Base-by-base conservation (phyloP, 2,329 filamentous ascomycete species). In the Aspergillus felis region DNA sequence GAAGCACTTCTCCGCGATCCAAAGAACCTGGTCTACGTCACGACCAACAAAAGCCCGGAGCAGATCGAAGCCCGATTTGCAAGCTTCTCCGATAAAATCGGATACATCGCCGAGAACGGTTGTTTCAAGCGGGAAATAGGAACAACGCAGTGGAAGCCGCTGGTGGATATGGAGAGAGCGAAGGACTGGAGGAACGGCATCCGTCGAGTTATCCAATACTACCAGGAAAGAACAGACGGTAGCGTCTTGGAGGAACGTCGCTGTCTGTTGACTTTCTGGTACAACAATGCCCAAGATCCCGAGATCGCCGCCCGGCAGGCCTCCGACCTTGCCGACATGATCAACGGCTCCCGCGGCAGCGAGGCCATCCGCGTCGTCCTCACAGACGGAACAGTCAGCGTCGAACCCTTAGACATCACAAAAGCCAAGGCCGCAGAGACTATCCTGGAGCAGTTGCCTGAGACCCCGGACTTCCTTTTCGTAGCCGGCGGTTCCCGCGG, bases 81-180 rank as follows among this genome's bases (percentile, higher is more conserved):
- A 86, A 20, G 85, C 92, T 8, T 89, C 87, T 22, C 63, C n/a
- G 20, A 29, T 10, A 87, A 87, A 59, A 78, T 96, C 3, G 93
- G 93, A 3, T 80, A 96, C 9, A 94, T 97, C 63, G 92, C 92
- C 0, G 93, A 97, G 75, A 96, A 96, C 61, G 93, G 93, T 3
- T 95, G 90, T 71, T 97, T 94, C 76, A 78, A 96, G 54, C 89
- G 88, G 65, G 83, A 89, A 59, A 84, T 83, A 51, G 83, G 84
- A 25, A 80, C 79, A 12, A 79, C 81, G 24, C 79, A 82, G 27
- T 97, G 93, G 93, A 84, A 82, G 4, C 84, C 87, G 57, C 87
- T 95, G 74, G 84, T 89, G 2, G 87, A 96, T 68, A 79, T 84
- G 0, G 81, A 85, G 6, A 83, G 87, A 64, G 88, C 91, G 60